phyloP scores from a whole-genome alignment of 805 yeast species.

The Peterozyma xylosa region DNA sequence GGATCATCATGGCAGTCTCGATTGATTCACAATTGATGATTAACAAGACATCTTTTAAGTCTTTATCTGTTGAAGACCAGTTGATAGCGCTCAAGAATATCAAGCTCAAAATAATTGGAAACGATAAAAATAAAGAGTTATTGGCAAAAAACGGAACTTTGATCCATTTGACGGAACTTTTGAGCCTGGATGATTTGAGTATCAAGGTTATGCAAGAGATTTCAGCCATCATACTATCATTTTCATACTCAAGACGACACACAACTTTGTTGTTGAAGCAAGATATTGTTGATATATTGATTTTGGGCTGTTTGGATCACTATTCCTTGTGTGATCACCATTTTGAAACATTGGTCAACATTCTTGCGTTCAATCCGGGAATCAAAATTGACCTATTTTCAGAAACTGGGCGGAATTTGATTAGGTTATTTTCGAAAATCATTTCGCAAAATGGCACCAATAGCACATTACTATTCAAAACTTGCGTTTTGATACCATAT shows the following conservation, averaged over 20 bases:
- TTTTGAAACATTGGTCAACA: conserved; percentile 17
- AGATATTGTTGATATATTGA: conserved; percentile 11
- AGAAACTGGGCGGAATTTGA: conserved; percentile 10
- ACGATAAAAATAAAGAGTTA: conserved; percentile 19
- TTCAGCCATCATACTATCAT: conserved; percentile 20
- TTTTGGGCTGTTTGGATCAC: conserved; percentile 13
- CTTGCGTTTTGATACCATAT: conserved; percentile 18
- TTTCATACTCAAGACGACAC: conserved; percentile 16
- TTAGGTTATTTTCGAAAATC: conserved; percentile 10
- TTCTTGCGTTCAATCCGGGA: conserved; percentile 15
- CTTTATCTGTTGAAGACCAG: neutral
- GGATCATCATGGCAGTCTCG: too few relatives aligned
- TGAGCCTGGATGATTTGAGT: conserved; percentile 11
- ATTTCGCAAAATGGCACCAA: conserved; percentile 7
- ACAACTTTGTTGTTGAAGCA: conserved; percentile 13
- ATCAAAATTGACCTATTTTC: conserved; percentile 9
- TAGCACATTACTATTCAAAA: conserved; percentile 13
- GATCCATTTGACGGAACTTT: conserved; percentile 8
- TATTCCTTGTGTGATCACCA: conserved; percentile 17
- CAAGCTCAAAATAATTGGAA: conserved; percentile 18
- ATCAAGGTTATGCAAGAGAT: conserved; percentile 11
- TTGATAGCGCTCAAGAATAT: conserved; percentile 4
- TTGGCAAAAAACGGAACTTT: conserved; percentile 9
- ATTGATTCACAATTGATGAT: neutral
- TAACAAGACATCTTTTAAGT: neutral